Evolutionary conservation across 495 filamentous ascomycete genomes (phyloP).

Genomic region (Clohesyomyces aquaticus): DNA sequence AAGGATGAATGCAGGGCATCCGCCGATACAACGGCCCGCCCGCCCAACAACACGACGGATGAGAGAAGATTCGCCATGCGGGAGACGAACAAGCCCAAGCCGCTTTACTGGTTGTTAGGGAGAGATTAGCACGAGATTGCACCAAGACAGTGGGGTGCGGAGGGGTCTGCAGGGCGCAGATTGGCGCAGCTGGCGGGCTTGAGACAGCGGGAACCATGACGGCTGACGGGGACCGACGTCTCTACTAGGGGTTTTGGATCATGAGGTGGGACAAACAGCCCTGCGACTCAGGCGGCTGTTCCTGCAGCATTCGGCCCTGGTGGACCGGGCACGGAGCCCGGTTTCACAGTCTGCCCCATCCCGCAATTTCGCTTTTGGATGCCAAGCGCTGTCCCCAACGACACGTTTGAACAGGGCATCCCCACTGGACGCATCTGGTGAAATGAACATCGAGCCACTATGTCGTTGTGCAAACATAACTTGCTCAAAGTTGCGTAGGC

Average conservation of each 20-base stretch:
- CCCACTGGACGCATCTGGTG: conserved; percentile 22
- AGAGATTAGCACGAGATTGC: conserved; percentile 35
- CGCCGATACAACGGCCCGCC: background rate
- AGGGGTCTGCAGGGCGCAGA: conserved; percentile 14
- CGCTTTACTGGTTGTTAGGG: conserved; percentile 27
- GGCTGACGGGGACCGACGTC: conserved; percentile 29
- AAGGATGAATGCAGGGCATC: conserved; percentile 13
- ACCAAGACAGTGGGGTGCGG: conserved; percentile 11
- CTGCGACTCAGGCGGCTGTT: conserved; percentile 26
- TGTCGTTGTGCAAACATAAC: conserved; percentile 29
- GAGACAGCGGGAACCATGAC: conserved; percentile 32
- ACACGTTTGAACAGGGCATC: background rate
- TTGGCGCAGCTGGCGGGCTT: conserved; percentile 23
- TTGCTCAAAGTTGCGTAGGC: too few species aligned
- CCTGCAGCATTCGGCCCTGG: conserved; percentile 21
- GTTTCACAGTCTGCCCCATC: conserved; percentile 28
- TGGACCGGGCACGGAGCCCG: conserved; percentile 25
- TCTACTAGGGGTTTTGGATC: conserved; percentile 18
- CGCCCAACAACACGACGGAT: conserved; percentile 19
- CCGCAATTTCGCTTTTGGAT: conserved; percentile 34
- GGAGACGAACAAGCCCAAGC: conserved; percentile 8
- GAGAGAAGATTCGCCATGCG: background rate
- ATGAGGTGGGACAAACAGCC: conserved; percentile 19
- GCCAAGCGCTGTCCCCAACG: conserved; percentile 13
- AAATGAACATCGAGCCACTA: conserved; percentile 17